Conservation (phyloP, 176 grass and related monocot species). For the Leersia perrieri region DNA sequence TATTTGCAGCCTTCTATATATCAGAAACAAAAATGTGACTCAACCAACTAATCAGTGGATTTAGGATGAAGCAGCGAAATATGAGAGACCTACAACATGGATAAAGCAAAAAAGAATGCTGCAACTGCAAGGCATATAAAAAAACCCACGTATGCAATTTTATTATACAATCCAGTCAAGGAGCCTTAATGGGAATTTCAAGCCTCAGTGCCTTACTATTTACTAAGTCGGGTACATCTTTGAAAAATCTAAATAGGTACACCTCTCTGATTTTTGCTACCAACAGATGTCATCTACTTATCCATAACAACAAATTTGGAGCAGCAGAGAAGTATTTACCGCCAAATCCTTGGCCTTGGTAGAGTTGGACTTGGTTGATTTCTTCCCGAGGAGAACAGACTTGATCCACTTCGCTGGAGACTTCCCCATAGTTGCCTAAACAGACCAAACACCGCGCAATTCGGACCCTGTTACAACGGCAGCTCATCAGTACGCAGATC, state of each 20-base stretch:
- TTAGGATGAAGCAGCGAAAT: background rate
- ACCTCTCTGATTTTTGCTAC: background rate
- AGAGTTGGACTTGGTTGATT: conserved; percentile 60
- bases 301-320: background rate
- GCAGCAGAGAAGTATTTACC: conserved; percentile 18
- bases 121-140: conserved; percentile 7
- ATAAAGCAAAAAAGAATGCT: background rate
- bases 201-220: background rate
- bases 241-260: background rate
- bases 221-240: background rate
- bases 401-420: conserved; percentile 95
- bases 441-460: background rate
- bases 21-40: conserved; percentile 14
- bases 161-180: background rate
- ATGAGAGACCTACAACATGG: background rate
- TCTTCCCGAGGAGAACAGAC: conserved; percentile 83
- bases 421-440: conserved; percentile 59
- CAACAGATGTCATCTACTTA: background rate
- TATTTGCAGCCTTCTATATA: conserved; percentile 49
- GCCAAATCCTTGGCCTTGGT: conserved; percentile 40
- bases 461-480: background rate
- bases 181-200: background rate
- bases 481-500: conserved; percentile 27
- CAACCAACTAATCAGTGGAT: background rate
- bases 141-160: background rate